Evolutionary conservation across 768 basidiomycete genomes (phyloP).

Genomic region (Psilocybe cyanescens): DNA sequence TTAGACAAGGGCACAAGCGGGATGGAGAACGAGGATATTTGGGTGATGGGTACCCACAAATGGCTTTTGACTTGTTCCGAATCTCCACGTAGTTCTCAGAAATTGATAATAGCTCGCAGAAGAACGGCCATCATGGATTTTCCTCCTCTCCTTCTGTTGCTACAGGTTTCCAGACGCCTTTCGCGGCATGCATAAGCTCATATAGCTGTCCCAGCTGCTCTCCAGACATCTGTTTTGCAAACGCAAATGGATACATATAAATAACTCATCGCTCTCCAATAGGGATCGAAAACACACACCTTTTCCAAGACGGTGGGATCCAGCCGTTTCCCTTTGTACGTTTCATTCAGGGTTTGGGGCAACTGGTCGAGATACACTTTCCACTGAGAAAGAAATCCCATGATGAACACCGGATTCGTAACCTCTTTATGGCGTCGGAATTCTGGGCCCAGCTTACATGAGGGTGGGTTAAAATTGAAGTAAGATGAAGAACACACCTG

Average conservation of each 20-base stretch:
- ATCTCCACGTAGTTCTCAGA: constrained; percentile 4
- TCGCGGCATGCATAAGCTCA: constrained; percentile 91
- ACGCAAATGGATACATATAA: background rate
- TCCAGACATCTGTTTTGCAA: constrained; percentile 67
- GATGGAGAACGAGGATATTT: constrained; percentile 3
- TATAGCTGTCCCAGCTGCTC: constrained; percentile 95
- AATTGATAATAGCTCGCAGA: background rate
- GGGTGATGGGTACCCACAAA: background rate
- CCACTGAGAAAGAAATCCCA: constrained; percentile 96
- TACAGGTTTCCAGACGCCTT: constrained; percentile 81
- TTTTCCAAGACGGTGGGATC: constrained; percentile 78
- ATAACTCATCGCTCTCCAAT: background rate
- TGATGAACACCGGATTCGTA: constrained; percentile 88
- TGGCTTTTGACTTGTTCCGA: constrained; percentile 9
- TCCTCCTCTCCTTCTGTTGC: constrained; percentile 23
- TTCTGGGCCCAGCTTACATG: constrained; percentile 48
- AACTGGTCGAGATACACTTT: constrained; percentile 86
- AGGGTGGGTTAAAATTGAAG: background rate
- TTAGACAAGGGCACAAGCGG: constrained; percentile 1
- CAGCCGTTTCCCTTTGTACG: constrained; percentile 67
- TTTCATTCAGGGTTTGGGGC: constrained; percentile 47
- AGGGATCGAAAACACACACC: constrained; percentile 40
- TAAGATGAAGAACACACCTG: constrained; percentile 45
- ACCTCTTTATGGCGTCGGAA: constrained; percentile 82
- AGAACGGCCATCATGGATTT: constrained; percentile 21